Percentiles rank a stretch among this genome's conserved stretches.
Conservation (phyloP, 176 grass and related monocot genomes). For the Pontederia crassipes region DNA sequence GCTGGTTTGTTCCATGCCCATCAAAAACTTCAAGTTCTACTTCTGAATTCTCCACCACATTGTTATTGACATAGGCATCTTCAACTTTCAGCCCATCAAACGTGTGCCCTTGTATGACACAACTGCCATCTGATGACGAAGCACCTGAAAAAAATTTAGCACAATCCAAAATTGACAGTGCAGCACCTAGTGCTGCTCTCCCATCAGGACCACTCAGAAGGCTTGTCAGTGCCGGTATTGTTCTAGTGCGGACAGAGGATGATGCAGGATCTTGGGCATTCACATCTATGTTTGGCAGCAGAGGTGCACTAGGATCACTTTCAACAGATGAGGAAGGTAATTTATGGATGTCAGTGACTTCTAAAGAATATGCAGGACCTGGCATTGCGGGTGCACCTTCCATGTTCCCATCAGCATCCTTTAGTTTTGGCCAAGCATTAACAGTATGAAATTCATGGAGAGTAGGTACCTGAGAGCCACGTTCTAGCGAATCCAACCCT, state of each 20-base stretch:
- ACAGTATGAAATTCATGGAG: constrained; percentile 32
- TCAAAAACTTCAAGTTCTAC: constrained; percentile 26
- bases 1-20: constrained; percentile 28
- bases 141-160: constrained; percentile 68
- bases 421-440: constrained; percentile 25
- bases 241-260: constrained; percentile 33
- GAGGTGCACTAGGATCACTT: constrained; percentile 32
- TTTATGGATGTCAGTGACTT: constrained; percentile 23
- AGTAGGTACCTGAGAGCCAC: constrained; percentile 17
- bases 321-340: constrained; percentile 33
- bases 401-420: constrained; percentile 11
- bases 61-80: constrained; percentile 21
- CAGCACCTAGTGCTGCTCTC: constrained; percentile 29
- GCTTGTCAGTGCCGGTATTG: constrained; percentile 30
- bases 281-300: constrained; percentile 28
- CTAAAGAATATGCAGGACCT: constrained; percentile 15
- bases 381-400: constrained; percentile 24
- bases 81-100: constrained; percentile 37
- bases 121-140: constrained; percentile 32
- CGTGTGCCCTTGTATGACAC: constrained; percentile 24
- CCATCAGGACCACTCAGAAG: constrained; percentile 31
- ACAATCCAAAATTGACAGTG: constrained; percentile 37
- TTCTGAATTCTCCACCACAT: constrained; percentile 21
- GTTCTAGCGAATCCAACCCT: constrained; percentile 11
- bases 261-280: constrained; percentile 27